phyloP scores from a whole-genome alignment of 116 monocot genomes.

The Cymodocea nodosa region DNA sequence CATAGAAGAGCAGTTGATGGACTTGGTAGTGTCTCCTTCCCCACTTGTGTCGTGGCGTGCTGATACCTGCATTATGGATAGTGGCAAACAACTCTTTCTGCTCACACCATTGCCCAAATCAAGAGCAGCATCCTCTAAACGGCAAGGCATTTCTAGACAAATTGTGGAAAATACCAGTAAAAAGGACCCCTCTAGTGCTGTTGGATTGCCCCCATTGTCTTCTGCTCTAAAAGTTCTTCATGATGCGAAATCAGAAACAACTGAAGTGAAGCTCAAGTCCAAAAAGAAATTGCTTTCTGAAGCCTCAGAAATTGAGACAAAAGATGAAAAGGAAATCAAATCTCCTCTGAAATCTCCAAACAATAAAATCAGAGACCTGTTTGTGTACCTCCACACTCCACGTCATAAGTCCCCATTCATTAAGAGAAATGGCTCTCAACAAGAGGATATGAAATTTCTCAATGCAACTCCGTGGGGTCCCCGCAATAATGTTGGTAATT shows the following conservation, averaged over 20 bases:
- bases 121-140: conserved; percentile 21
- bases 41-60: conserved; percentile 70
- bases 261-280: conserved; percentile 4
- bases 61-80: conserved; percentile 31
- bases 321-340: background rate
- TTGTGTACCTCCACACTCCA: conserved; percentile 14
- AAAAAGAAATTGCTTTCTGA: background rate
- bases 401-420: conserved; percentile 11
- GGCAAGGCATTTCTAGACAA: conserved; percentile 17
- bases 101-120: conserved; percentile 65
- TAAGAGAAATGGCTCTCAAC: conserved; percentile 5
- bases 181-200: conserved; percentile 5
- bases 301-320: background rate
- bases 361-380: conserved; percentile 9
- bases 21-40: conserved; percentile 66
- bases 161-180: conserved; percentile 4
- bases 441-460: background rate
- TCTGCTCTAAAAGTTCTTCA: background rate
- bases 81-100: conserved; percentile 64
- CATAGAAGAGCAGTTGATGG: conserved; percentile 16
- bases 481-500: background rate
- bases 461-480: conserved; percentile 5
- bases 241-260: background rate
- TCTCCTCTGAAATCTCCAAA: background rate
- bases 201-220: conserved; percentile 4